Percentiles rank a stretch among this genome's conserved stretches.
Evolutionary conservation across 371 early-diverging fungal species (phyloP).

Genomic region (Batrachochytrium dendrobatidis): DNA sequence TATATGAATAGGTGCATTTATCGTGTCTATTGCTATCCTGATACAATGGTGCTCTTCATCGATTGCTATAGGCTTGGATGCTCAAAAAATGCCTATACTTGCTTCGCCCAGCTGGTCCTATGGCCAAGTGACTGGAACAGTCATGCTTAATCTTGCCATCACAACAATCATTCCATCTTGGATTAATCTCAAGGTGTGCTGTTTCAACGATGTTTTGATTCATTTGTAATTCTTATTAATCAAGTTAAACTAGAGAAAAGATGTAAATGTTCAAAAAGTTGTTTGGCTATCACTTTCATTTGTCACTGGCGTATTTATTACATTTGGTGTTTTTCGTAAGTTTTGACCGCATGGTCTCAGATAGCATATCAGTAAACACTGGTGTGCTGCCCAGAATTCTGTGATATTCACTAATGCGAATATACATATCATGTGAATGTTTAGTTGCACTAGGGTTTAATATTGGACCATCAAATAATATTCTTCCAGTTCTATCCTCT

Average conservation of each 20-base stretch:
- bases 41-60: constrained; percentile 32
- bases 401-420: no score
- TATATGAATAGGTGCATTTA: constrained; percentile 23
- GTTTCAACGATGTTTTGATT: not conserved
- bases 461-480: constrained; percentile 14
- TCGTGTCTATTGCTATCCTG: constrained; percentile 31
- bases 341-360: no score
- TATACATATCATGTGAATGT: not conserved
- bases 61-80: constrained; percentile 15
- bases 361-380: no score
- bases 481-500: constrained; percentile 19
- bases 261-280: constrained; percentile 37
- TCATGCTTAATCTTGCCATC: constrained; percentile 39
- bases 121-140: constrained; percentile 25
- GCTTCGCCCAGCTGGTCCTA: constrained; percentile 3
- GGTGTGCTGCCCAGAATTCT: no score
- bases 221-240: not conserved
- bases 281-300: constrained; percentile 34
- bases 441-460: constrained; percentile 34
- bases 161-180: constrained; percentile 36
- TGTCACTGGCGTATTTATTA: constrained; percentile 26
- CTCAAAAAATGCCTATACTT: constrained; percentile 13
- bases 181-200: constrained; percentile 39
- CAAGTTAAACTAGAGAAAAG: constrained; percentile 16
- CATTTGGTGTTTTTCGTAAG: constrained; percentile 36